Base-by-base conservation (phyloP, 1,139 yeast genomes). In the Zhuliangozyma blackwelliae region DNA sequence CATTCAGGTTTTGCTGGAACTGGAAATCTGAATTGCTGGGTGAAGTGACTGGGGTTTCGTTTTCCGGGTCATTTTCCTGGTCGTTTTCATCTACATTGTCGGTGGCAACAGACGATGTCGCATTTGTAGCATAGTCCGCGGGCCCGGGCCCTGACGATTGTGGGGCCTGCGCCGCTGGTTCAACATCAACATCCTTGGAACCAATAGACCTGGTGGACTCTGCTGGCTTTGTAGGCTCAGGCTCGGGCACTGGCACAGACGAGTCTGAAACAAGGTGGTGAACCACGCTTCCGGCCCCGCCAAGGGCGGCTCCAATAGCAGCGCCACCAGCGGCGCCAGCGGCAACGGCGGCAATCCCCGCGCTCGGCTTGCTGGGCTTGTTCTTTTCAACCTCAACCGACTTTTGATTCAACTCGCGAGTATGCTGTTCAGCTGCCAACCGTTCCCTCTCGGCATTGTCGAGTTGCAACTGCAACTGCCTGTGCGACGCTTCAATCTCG, bases 1-100 rank as follows among this genome's bases (percentile, higher is more conserved):
- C 58, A 38, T 46, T 51, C 6, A 52, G 43, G 13, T 55, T 55
- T 80, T 77, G 62, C 55, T 81, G 64, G 70, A 69, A 72, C 43
- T 65, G 76, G 54, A 63, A 70, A 19, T 77, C 79, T 1, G 80
- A 75, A 32, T 64, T 66, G 32, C 70, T 71, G 33, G 82, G 82
- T 7, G 80, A 74, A 2, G 82, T 76, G 26, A 72, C 65, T 10
- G 82, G 80, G 2, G 82, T 77, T 44, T 75, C 81, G 25, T 50
- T 55, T 12, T 53, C 54, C 27, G 63, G 73, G 8, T 54, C 60
- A 27, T 63, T 54, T 12, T 55, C 61, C n/a, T n/a, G 10, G 65
- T 59, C n/a, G n/a, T n/a, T n/a, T 7, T 21, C 22, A 5, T 21
- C 22, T 6, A 7, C 7, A 7, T 7, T 5, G 22, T 21, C 22